Evolutionary conservation across 441 rosid species (phyloP).

Genomic region (Pelargonium fulgidum): DNA sequence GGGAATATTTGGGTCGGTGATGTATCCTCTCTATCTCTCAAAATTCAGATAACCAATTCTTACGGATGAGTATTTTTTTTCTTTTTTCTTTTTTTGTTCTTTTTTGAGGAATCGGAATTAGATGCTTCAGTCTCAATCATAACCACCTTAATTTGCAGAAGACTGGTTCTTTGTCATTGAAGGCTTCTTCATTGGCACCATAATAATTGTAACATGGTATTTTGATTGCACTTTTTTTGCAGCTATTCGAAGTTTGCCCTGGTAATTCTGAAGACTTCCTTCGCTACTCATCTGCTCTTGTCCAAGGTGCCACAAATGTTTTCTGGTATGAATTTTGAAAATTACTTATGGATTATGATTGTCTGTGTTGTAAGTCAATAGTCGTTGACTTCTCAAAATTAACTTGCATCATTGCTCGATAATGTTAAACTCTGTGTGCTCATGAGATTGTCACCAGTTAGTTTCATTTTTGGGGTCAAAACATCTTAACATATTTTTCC

Average conservation of each 20-base stretch:
- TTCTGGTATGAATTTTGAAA: slow-evolving; percentile 58
- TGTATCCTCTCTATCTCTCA: too few species aligned
- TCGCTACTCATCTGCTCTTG: slow-evolving; percentile 92
- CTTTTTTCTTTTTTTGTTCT: too few species aligned
- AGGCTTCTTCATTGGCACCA: neutral
- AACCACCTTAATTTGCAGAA: neutral
- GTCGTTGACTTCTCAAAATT: slow-evolving; percentile 3
- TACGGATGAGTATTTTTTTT: too few species aligned
- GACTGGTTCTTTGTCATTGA: neutral
- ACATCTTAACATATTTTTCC: neutral
- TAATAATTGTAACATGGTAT: neutral
- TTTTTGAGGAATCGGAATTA: too few species aligned
- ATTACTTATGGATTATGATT: slow-evolving; percentile 10
- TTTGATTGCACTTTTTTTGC: slow-evolving; percentile 24
- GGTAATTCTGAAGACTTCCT: slow-evolving; percentile 62
- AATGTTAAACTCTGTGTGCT: neutral
- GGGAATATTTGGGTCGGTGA: too few species aligned
- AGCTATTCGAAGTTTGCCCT: slow-evolving; percentile 79
- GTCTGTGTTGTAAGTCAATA: neutral
- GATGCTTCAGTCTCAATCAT: neutral
- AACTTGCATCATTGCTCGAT: neutral
- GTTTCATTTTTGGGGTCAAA: neutral
- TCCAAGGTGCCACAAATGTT: slow-evolving; percentile 92
- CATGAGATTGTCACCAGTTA: neutral
- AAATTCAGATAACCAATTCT: too few species aligned